Conservation (phyloP, 352 stramenopile genomes). For the Phytophthora melonis region DNA sequence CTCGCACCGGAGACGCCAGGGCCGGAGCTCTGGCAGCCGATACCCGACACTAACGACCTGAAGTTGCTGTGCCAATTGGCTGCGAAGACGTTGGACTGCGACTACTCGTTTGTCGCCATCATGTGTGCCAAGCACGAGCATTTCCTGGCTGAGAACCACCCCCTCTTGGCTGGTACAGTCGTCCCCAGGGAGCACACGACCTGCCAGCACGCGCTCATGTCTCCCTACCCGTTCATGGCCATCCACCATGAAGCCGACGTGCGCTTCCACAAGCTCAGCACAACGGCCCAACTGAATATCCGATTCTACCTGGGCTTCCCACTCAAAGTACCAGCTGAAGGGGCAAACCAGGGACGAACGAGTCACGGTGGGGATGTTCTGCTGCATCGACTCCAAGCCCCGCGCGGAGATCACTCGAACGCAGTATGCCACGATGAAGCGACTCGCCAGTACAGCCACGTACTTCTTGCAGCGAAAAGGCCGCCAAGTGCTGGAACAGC, state of each 20-base stretch:
- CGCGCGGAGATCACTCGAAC: slow-evolving; percentile 34
- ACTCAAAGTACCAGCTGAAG: not conserved
- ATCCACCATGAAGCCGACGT: slow-evolving; percentile 67
- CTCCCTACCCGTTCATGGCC: slow-evolving; percentile 49
- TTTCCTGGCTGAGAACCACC: slow-evolving; percentile 46
- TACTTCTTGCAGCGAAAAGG: slow-evolving; percentile 34
- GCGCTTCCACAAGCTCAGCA: slow-evolving; percentile 46
- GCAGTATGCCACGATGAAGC: slow-evolving; percentile 46
- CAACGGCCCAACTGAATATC: slow-evolving; percentile 37
- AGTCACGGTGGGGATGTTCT: slow-evolving; percentile 46
- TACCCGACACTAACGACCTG: slow-evolving; percentile 47
- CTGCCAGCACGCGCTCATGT: slow-evolving; percentile 68
- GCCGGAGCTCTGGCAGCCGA: slow-evolving; percentile 9
- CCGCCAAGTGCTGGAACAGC: not conserved
- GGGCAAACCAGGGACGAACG: too few species aligned
- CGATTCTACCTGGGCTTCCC: not conserved
- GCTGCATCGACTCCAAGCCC: slow-evolving; percentile 38
- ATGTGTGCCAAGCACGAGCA: slow-evolving; percentile 51
- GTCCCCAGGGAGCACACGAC: slow-evolving; percentile 56
- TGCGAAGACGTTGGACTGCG: slow-evolving; percentile 49
- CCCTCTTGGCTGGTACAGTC: slow-evolving; percentile 24
- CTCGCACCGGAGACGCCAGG: slow-evolving; percentile 16
- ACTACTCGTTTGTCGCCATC: slow-evolving; percentile 56
- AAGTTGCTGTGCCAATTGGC: slow-evolving; percentile 57
- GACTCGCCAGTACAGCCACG: slow-evolving; percentile 27